Base-by-base conservation (phyloP, 1,139 yeast species). In the Candida glucosophila region DNA sequence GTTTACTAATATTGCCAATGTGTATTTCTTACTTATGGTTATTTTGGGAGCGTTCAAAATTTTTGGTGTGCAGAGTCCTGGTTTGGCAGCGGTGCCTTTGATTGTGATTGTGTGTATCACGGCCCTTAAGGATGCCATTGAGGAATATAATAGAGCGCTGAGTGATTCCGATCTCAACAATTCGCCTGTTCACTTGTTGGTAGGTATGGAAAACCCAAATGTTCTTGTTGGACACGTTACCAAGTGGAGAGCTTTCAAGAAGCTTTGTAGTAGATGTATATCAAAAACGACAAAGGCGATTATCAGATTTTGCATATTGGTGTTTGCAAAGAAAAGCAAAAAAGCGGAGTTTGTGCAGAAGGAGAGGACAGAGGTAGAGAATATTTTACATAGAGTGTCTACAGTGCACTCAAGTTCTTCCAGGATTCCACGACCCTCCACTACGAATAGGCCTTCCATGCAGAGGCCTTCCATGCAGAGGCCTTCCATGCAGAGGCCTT, bases 41-140 rank as follows among this genome's bases (percentile, higher is more conserved):
- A 79, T 90, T 35, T 60, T 90, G 39, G 95, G 95, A 32, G 83
- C 79, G 8, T 85, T 90, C 56, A 73, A 80, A 36, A 77, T 90
- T 29, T 90, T 90, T 51, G 98, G 98, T 39, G 96, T 88, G 18
- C 73, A 82, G 12, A 75, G 72, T 34, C 95, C 97, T 1, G 96
- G 86, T 2, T 57, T 90, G 39, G 80, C 92, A 5, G 88, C 95
- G 2, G 96, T 86, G 22, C 98, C 98, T 3, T 73, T 90, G 51
- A 81, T 88, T 52, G 95, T 85, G 27, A 88, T 90, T 60, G 94
- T 90, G 20, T 59, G 69, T 30, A 69, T 90, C 31, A 90, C 97
- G 2, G 96, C 93, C 10, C 58, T 82, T 35, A 88, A 88, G 49
- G 98, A 90, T 56, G 96, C 94, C 1, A 65, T 90, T 36, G 98